Conservation (phyloP, 1,284 basidiomycete species). For the Leccinum subrobustum region DNA sequence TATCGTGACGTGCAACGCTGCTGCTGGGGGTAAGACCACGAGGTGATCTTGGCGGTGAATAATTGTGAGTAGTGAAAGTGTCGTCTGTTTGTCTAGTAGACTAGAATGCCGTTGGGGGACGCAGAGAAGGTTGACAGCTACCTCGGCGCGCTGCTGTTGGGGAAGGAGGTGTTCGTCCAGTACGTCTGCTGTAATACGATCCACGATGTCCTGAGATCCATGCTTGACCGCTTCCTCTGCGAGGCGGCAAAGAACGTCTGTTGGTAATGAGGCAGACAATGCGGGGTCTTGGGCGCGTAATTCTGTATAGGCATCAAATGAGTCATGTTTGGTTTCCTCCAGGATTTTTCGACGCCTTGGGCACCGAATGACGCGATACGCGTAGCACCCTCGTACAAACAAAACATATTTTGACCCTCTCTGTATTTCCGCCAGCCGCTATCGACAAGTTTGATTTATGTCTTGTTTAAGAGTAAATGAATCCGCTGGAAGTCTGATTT, state of each 20-base stretch:
- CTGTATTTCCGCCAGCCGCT: too few species aligned
- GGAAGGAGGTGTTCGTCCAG: conserved; percentile 28
- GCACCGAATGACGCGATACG: too few species aligned
- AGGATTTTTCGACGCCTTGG: too few species aligned
- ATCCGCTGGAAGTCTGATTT: too few species aligned
- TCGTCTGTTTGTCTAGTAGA: conserved; percentile 24
- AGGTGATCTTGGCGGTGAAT: conserved; percentile 20
- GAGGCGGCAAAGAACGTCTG: conserved; percentile 28
- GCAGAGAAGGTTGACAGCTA: conserved; percentile 31
- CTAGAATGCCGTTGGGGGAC: conserved; percentile 19
- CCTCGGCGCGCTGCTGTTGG: conserved; percentile 21
- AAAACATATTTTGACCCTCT: too few species aligned
- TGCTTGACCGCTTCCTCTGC: conserved; percentile 31
- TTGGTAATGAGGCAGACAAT: conserved; percentile 25
- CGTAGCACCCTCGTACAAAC: too few species aligned
- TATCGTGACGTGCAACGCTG: conserved; percentile 22
- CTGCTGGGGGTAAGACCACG: conserved; percentile 18
- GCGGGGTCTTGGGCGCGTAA: conserved; percentile 28
- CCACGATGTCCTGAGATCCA: conserved; percentile 34
- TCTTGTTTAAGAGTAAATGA: too few species aligned
- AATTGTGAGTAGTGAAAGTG: conserved; percentile 27
- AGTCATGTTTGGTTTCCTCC: conserved; percentile 11
- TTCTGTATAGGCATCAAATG: conserved; percentile 29
- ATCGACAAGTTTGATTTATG: too few species aligned
- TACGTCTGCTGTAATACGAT: conserved; percentile 36